phyloP scores from a whole-genome alignment of 2,329 filamentous ascomycete species.

The Alternaria viburni region DNA sequence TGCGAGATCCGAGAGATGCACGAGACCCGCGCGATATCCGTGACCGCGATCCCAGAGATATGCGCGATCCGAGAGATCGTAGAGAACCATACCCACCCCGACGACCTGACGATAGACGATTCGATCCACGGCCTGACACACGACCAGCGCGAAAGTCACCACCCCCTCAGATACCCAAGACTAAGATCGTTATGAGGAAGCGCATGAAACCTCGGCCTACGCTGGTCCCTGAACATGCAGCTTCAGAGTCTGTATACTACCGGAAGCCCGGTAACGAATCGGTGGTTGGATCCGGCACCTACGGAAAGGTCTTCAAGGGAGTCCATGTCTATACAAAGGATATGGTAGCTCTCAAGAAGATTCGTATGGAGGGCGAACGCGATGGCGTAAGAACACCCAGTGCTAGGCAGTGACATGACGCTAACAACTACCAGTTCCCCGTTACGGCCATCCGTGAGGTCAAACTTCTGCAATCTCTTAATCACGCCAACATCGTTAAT shows the following conservation, averaged over 20 bases:
- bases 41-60: slow-evolving; percentile 27
- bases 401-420: not conserved
- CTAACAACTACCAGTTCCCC: slow-evolving; percentile 64
- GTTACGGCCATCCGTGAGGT: slow-evolving; percentile 91
- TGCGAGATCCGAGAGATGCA: slow-evolving; percentile 22
- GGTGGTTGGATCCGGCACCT: slow-evolving; percentile 92
- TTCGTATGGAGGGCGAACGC: slow-evolving; percentile 90
- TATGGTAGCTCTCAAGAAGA: slow-evolving; percentile 85
- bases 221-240: slow-evolving; percentile 73
- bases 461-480: slow-evolving; percentile 85
- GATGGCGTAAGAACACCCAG: slow-evolving; percentile 65
- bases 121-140: slow-evolving; percentile 29
- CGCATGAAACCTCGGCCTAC: slow-evolving; percentile 74
- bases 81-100: slow-evolving; percentile 38
- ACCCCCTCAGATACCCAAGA: slow-evolving; percentile 53
- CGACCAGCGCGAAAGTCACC: slow-evolving; percentile 45
- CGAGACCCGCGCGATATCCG: slow-evolving; percentile 25
- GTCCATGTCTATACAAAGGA: slow-evolving; percentile 88
- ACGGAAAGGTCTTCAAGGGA: slow-evolving; percentile 95
- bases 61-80: slow-evolving; percentile 30
- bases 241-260: slow-evolving; percentile 90
- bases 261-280: slow-evolving; percentile 97
- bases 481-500: slow-evolving; percentile 81
- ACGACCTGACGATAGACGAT: slow-evolving; percentile 33
- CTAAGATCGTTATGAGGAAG: slow-evolving; percentile 68